A percentile compares a stretch with the other conserved stretches of the same genome.
These are phyloP conservation scores for Hibiscus tridactylites DNA, from an alignment of 345 rosid species.

Conservation along the genomic window DNA sequence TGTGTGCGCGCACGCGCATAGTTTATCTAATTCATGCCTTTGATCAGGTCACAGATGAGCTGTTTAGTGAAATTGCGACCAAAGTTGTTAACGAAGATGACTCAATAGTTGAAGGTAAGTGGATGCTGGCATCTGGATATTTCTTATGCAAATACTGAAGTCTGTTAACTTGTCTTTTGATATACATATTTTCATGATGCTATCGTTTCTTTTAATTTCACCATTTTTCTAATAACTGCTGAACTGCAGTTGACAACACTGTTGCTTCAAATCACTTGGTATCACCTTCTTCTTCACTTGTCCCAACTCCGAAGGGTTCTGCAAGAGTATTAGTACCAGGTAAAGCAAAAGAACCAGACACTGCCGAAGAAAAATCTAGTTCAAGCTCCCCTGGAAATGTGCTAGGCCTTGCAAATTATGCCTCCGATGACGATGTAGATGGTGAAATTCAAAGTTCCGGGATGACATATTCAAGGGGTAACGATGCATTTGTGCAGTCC, in stretches of 20 bases:
- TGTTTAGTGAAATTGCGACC: constrained; percentile 91
- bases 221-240: constrained; percentile 15
- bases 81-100: constrained; percentile 81
- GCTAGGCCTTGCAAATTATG: constrained; percentile 88
- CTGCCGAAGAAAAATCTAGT: constrained; percentile 44
- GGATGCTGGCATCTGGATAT: constrained; percentile 4
- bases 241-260: constrained; percentile 37
- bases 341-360: constrained; percentile 28
- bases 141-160: constrained; percentile 10
- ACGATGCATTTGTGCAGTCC: constrained; percentile 25
- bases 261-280: constrained; percentile 29
- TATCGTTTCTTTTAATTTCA: constrained; percentile 1
- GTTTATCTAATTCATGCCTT: constrained; percentile 17
- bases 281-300: constrained; percentile 29
- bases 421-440: constrained; percentile 82
- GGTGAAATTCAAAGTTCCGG: constrained; percentile 35
- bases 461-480: constrained; percentile 19
- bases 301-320: constrained; percentile 40
- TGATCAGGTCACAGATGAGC: constrained; percentile 86
- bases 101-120: constrained; percentile 45
- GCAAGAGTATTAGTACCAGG: constrained; percentile 41
- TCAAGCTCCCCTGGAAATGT: constrained; percentile 61
- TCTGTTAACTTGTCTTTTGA: background rate
- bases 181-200: background rate
- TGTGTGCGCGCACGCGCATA: constrained; percentile 1